A percentile compares a stretch with the other conserved stretches of the same genome.
Evolutionary conservation across 108 stramenopile genomes (phyloP).

Genomic region (Pseudonitzschia multiseries): DNA sequence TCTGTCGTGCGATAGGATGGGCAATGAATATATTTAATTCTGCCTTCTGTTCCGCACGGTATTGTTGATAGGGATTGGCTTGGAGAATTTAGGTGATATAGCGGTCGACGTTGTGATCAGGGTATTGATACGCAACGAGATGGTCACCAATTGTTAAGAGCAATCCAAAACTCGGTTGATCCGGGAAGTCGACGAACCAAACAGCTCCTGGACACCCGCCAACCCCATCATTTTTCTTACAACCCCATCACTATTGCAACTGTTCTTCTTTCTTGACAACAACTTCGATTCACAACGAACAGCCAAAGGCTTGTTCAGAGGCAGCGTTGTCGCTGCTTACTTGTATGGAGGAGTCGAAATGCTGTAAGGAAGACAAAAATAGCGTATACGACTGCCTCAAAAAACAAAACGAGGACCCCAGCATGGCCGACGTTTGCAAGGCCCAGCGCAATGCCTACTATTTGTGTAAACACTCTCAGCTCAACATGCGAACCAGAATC

Average conservation of each 20-base stretch:
- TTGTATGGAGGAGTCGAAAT: conserved; percentile 80
- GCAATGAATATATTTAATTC: too few species aligned
- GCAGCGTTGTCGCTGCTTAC: conserved; percentile 74
- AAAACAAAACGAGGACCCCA: conserved; percentile 42
- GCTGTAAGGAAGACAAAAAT: conserved; percentile 57
- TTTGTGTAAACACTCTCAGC: conserved; percentile 82
- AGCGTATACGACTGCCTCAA: conserved; percentile 71
- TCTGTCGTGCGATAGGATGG: too few species aligned
- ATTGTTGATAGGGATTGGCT: too few species aligned
- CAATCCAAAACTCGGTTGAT: too few species aligned
- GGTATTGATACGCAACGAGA: too few species aligned
- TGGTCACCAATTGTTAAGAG: too few species aligned
- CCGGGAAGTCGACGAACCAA: too few species aligned
- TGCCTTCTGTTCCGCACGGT: too few species aligned
- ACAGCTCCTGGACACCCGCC: too few species aligned
- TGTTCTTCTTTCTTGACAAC: neutral
- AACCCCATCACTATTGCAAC: neutral
- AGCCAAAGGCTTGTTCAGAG: conserved; percentile 84
- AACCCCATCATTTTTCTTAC: neutral
- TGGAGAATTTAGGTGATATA: too few species aligned
- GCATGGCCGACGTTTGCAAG: conserved; percentile 49
- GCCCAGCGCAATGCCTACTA: conserved; percentile 83
- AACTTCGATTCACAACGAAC: neutral
- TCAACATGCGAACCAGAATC: conserved; percentile 86
- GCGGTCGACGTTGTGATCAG: too few species aligned